These are phyloP conservation scores for Hordeum pubiflorum DNA, from an alignment of 202 grass and related monocot species.

Conservation along the genomic window DNA sequence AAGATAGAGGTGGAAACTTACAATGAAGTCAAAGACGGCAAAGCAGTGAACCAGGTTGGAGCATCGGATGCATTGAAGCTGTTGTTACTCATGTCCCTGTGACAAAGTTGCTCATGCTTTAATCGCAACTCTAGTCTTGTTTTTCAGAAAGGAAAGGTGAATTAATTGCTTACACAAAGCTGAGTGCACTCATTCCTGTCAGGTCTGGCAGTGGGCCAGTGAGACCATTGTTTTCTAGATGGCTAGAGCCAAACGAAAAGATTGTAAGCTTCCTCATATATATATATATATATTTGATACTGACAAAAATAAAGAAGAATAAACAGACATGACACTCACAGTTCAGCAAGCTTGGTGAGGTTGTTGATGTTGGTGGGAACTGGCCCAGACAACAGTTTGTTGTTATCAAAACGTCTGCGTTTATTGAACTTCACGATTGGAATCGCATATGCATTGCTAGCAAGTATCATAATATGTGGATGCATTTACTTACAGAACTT, in stretches of 20 bases:
- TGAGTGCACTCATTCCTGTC: slow-evolving; percentile 60
- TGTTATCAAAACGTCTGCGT: slow-evolving; percentile 59
- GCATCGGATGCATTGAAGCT: slow-evolving; percentile 57
- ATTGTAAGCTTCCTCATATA: background rate
- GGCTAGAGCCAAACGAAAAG: slow-evolving; percentile 33
- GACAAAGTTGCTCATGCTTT: background rate
- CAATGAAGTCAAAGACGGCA: slow-evolving; percentile 66
- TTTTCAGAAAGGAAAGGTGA: background rate
- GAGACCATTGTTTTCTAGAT: slow-evolving; percentile 55
- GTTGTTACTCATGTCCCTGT: slow-evolving; percentile 90
- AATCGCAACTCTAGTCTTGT: background rate
- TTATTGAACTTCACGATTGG: slow-evolving; percentile 11
- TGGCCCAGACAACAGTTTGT: slow-evolving; percentile 38
- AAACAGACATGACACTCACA: slow-evolving; percentile 37
- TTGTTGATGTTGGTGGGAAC: slow-evolving; percentile 61
- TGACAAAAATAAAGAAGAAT: background rate
- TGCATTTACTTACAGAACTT: slow-evolving; percentile 68
- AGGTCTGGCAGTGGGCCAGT: slow-evolving; percentile 59
- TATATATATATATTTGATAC: background rate
- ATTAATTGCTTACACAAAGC: slow-evolving; percentile 62
- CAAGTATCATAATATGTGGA: background rate
- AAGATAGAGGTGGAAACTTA: slow-evolving; percentile 15
- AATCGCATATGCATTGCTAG: background rate
- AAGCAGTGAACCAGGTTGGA: slow-evolving; percentile 62
- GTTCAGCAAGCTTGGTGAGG: slow-evolving; percentile 58